phyloP scores from a whole-genome alignment of 1,284 basidiomycete genomes.

The Ceratobasidium sp. region DNA sequence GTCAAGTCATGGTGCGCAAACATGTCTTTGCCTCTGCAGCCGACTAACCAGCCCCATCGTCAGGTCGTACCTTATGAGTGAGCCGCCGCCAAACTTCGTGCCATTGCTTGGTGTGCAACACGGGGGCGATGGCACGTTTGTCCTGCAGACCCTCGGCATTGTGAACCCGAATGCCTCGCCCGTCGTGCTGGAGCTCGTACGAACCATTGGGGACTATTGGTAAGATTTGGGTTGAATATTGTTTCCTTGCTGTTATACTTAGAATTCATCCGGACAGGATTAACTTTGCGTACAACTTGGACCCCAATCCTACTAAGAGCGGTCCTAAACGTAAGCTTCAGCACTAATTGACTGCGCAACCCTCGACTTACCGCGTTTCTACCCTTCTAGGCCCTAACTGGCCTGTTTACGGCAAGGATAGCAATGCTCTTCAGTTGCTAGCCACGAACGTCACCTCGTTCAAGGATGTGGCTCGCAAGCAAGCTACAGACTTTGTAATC shows the following conservation, averaged over 20 bases:
- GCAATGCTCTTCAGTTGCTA: slow-evolving; percentile 11
- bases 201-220: slow-evolving; percentile 39
- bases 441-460: slow-evolving; percentile 31
- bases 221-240: not conserved
- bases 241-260: not conserved
- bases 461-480: slow-evolving; percentile 1
- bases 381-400: slow-evolving; percentile 9
- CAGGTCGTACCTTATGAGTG: slow-evolving; percentile 30
- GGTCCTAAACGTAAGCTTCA: slow-evolving; percentile 1
- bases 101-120: slow-evolving; percentile 6
- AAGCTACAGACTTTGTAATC: slow-evolving; percentile 29
- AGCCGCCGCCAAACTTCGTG: not conserved
- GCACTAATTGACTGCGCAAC: not conserved
- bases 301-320: slow-evolving; percentile 25
- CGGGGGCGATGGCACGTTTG: slow-evolving; percentile 2
- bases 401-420: slow-evolving; percentile 12
- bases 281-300: slow-evolving; percentile 40
- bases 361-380: not conserved
- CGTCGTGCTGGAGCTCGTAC: slow-evolving; percentile 1
- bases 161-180: slow-evolving; percentile 1
- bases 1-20: slow-evolving; percentile 30
- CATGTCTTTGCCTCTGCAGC: not conserved
- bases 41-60: not conserved
- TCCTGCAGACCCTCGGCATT: not conserved
- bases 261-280: not conserved